Evolutionary conservation across 2,329 filamentous ascomycete species (phyloP).

Genomic region (Claviceps paspali): DNA sequence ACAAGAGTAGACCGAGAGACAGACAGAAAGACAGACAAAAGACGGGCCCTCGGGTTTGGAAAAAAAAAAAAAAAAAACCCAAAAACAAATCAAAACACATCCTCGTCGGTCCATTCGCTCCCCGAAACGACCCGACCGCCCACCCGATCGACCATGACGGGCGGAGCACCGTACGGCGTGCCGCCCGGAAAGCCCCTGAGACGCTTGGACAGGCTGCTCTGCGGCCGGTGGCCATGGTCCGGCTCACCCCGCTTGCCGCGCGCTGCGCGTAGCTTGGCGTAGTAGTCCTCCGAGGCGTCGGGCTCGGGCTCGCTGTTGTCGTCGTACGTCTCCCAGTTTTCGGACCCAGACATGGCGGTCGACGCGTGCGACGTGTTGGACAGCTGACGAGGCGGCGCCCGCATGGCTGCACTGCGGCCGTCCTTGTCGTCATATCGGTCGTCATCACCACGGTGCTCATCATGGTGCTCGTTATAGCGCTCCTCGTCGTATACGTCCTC

Average conservation of each 20-base stretch:
- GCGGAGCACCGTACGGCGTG: constrained; percentile 24
- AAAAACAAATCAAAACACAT: constrained; percentile 29
- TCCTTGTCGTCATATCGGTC: constrained; percentile 22
- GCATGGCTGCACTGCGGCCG: too few species aligned
- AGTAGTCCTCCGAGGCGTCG: constrained; percentile 66
- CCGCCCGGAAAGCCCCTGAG: constrained; percentile 31
- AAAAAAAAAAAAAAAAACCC: too few species aligned
- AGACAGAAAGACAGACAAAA: too few species aligned
- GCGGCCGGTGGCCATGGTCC: constrained; percentile 27
- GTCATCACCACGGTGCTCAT: constrained; percentile 14
- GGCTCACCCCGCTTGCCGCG: constrained; percentile 47
- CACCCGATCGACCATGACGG: constrained; percentile 37
- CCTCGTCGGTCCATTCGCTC: constrained; percentile 54
- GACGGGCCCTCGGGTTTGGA: too few species aligned
- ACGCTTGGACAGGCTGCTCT: constrained; percentile 35
- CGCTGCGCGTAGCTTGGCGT: constrained; percentile 58
- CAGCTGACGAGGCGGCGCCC: too few species aligned
- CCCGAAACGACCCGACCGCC: constrained; percentile 48
- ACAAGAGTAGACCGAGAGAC: too few species aligned
- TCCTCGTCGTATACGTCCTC: constrained; percentile 22
- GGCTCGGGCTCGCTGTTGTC: constrained; percentile 63
- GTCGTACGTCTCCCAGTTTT: constrained; percentile 97
- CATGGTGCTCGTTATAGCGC: constrained; percentile 8
- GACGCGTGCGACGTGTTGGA: constrained; percentile 53
- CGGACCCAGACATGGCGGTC: constrained; percentile 65